phyloP scores from a whole-genome alignment of 495 filamentous ascomycete genomes.

The Oleoguttula mirabilis region DNA sequence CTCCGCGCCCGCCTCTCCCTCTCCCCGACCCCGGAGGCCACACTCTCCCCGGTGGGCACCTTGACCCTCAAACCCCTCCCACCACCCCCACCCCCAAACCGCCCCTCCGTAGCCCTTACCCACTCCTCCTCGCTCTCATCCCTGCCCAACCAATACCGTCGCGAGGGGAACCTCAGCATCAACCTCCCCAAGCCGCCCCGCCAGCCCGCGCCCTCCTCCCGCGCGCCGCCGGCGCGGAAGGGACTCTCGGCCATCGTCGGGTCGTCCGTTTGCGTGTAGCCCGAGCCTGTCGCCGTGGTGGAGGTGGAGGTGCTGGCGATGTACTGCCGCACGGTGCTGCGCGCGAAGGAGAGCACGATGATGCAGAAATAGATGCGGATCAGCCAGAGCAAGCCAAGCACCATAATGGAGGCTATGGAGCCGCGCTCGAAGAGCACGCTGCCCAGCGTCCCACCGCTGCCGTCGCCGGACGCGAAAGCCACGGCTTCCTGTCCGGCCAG shows the following conservation, averaged over 20 bases:
- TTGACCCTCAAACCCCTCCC: constrained; percentile 12
- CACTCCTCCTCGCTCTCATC: constrained; percentile 40
- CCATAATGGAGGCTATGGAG: constrained; percentile 58
- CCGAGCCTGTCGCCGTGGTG: constrained; percentile 11
- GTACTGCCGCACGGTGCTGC: constrained; percentile 53
- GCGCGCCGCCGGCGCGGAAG: constrained; percentile 53
- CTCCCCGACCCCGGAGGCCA: constrained; percentile 43
- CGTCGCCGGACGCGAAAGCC: constrained; percentile 32
- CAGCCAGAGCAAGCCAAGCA: constrained; percentile 59
- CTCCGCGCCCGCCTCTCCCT: constrained; percentile 55
- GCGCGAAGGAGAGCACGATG: constrained; percentile 67
- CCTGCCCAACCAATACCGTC: constrained; percentile 62
- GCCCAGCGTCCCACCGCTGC: constrained; percentile 27
- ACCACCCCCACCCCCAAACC: constrained; percentile 34
- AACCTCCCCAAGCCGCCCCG: constrained; percentile 57
- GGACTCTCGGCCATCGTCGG: constrained; percentile 51
- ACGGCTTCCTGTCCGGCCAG: constrained; percentile 40
- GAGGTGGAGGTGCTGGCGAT: constrained; percentile 19
- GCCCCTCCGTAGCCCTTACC: constrained; percentile 45
- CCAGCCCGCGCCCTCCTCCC: constrained; percentile 63
- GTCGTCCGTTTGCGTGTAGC: constrained; percentile 31
- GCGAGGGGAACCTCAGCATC: constrained; percentile 54
- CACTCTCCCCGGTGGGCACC: constrained; percentile 7
- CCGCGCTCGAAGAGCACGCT: constrained; percentile 52
- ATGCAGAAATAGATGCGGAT: constrained; percentile 67